Base-by-base conservation (phyloP, 805 yeast genomes). In the Candida argentea region DNA sequence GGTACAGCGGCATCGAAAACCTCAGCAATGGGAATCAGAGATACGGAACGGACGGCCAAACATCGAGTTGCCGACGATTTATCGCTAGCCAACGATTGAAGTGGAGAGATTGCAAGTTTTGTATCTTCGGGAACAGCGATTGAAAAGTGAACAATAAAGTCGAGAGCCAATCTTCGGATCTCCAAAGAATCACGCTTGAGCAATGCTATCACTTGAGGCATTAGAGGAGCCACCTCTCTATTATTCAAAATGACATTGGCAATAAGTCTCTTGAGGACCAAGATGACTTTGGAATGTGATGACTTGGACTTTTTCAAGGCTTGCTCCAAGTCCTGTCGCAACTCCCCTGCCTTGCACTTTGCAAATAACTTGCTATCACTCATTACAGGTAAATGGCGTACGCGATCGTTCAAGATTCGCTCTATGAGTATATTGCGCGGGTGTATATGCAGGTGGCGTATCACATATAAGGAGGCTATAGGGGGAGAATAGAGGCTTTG, bases 211-310 rank as follows among this genome's bases (percentile, higher is more conserved):
- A 39, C 26, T n/a, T 32, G 93, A 1, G 76, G 75, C 43, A 77
- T 70, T 30, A 89, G 48, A 12, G 56, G 49, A 7, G 73, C 62
- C 71, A 86, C 72, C 45, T 89, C 95, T 31, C 67, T 67, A 49
- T 83, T 84, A 27, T 86, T 85, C 53, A 85, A 65, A 5, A 93
- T 78, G 52, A 85, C 67, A 51, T 86, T 87, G 24, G 94, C 89
- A 5, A 87, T 64, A 16, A 85, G 68, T 43, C 80, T 81, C 49
- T 76, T 77, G 43, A 89, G 42, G 5, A 60, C 54, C 17, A 48
- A 33, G 36, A 52, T 56, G 36, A 62, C 44, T 20, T 61, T 48
- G 16, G 40, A 39, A 19, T 52, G 58, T n/a, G n/a, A n/a, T 6
- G 67, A 61, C 34, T 57, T 58, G 24, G 59, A 52, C 35, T 61